Evolutionary conservation across 208 protist species (phyloP), one percentile per base, ranked within the genome.

Genomic region (Tritrichomonas foetus): DNA sequence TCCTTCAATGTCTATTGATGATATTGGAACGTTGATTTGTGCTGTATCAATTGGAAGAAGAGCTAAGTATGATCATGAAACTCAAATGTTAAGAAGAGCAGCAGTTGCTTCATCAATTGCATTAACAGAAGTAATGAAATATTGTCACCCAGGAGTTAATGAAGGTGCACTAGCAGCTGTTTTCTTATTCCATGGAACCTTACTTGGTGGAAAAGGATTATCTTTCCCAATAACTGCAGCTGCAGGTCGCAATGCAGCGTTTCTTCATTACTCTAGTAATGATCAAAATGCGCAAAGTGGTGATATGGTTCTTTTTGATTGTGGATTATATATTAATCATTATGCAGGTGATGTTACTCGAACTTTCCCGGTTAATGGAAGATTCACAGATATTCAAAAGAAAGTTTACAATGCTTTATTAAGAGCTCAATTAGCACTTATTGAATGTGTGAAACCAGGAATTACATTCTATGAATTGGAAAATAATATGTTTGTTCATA

Each of bases 301-400:
- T 13, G 94, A 96, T 61, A 61, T 96, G 33, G 39, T 96, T 47
- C 74, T 97, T 27, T 44, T 96, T 33, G 96, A 97, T 92, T 95
- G 95, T 64, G 96, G 96, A 0, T 75, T 74, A 36, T 95, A 96
- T 55, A 93, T 94, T 36, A 27, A 94, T 22, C 93, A 93, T 53
- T 97, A 97, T 89, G 94, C 92, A 14, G 93, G 95, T 36, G 96
- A 97, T 93, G 94, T 96, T 53, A 97, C 96, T 22, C 92, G 96
- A 66, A 95, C 94, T 13, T 97, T 95, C 93, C 96, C 96, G 9
- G 95, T 94, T 1, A 93, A 44, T 50, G 95, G 95, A 27, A 94
- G 61, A 36, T 96, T 96, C 84, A 95, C 93, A 47, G 8, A 69
- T 25, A 33, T 93, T 0, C 96, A 97, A 93, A 89, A 75, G 25